phyloP scores from a whole-genome alignment of 352 stramenopile genomes.

The Pseudoperonospora humuli region DNA sequence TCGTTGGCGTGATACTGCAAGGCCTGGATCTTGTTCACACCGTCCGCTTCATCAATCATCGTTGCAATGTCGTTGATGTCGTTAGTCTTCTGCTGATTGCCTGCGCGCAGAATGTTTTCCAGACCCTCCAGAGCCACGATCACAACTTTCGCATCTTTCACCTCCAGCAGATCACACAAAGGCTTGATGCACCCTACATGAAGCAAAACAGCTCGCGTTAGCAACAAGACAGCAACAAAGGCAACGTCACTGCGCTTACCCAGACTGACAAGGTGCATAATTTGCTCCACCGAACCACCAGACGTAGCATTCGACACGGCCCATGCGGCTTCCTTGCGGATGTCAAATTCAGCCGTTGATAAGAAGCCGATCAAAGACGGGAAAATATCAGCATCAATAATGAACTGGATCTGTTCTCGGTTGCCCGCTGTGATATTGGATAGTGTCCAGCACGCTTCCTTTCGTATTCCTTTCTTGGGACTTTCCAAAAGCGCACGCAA shows the following conservation, averaged over 20 bases:
- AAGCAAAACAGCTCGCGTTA: conserved; percentile 2
- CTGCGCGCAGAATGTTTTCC: conserved; percentile 98
- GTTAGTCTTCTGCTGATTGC: conserved; percentile 51
- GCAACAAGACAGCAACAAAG: conserved; percentile 1
- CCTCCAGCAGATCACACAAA: conserved; percentile 94
- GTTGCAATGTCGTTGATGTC: conserved; percentile 93
- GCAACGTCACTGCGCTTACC: conserved; percentile 32
- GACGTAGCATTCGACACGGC: conserved; percentile 98
- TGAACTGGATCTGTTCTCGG: conserved; percentile 97
- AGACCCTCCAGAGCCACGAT: conserved; percentile 97
- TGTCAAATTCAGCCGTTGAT: conserved; percentile 96
- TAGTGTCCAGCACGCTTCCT: conserved; percentile 99
- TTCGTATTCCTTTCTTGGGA: conserved; percentile 97
- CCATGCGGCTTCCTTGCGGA: conserved; percentile 98
- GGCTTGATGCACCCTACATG: conserved; percentile 90
- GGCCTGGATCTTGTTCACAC: conserved; percentile 96
- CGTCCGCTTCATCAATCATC: conserved; percentile 94
- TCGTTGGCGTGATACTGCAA: conserved; percentile 97
- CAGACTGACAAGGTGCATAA: conserved; percentile 94
- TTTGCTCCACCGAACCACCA: conserved; percentile 90
- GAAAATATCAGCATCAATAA: conserved; percentile 97
- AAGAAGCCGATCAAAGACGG: conserved; percentile 95
- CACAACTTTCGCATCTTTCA: conserved; percentile 97
- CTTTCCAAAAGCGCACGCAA: conserved; percentile 91
- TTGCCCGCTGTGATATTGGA: conserved; percentile 99